These are phyloP conservation scores for Ambispora gerdemannii DNA, from an alignment of 192 early-diverging fungal genomes.

Conservation along the genomic window DNA sequence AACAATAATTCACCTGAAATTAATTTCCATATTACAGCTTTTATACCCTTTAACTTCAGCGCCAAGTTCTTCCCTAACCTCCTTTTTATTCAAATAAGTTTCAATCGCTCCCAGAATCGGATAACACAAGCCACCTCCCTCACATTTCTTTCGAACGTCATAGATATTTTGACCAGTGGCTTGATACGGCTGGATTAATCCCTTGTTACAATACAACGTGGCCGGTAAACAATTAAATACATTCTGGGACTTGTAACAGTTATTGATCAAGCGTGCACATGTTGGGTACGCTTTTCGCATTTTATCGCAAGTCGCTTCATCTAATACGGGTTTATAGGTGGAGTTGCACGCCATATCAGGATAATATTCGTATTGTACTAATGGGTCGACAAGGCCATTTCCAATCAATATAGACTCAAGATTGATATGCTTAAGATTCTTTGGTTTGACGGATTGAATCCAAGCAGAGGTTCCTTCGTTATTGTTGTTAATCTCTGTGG, in stretches of 20 bases:
- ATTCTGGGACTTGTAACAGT: constrained; percentile 82
- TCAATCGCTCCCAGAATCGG: constrained; percentile 78
- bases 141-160: constrained; percentile 88
- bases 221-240: constrained; percentile 81
- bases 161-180: constrained; percentile 86
- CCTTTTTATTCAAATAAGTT: constrained; percentile 69
- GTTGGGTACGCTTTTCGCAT: constrained; percentile 73
- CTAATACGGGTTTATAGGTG: constrained; percentile 73
- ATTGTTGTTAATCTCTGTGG: constrained; percentile 69
- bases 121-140: constrained; percentile 83
- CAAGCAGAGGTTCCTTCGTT: constrained; percentile 58
- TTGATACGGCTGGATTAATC: constrained; percentile 75
- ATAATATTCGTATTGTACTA: constrained; percentile 87
- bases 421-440: constrained; percentile 52
- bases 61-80: constrained; percentile 75
- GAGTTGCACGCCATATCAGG: constrained; percentile 70
- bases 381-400: constrained; percentile 88
- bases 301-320: constrained; percentile 64
- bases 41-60: constrained; percentile 62
- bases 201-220: constrained; percentile 79
- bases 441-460: constrained; percentile 29
- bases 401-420: constrained; percentile 81
- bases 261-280: constrained; percentile 70
- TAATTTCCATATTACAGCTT: constrained; percentile 83
- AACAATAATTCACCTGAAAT: constrained; percentile 72